Evolutionary conservation across 2,329 filamentous ascomycete genomes (phyloP).

Genomic region (Fusarium metavorans): DNA sequence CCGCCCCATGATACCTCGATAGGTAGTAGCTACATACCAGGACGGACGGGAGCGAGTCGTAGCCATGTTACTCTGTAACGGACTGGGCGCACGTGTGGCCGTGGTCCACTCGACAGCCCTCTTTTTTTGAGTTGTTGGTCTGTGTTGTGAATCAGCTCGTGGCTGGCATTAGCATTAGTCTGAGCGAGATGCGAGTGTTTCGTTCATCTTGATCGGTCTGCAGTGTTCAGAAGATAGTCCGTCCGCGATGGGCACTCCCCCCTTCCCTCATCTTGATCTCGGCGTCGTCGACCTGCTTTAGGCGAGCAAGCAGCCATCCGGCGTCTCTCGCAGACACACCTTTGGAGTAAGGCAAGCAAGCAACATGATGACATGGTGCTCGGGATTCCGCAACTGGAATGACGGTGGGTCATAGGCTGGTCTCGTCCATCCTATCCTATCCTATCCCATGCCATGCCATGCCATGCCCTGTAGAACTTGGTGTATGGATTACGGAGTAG

Average conservation of each 20-base stretch:
- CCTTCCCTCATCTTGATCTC: conserved; percentile 10
- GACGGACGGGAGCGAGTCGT: conserved; percentile 13
- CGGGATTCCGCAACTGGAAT: conserved; percentile 47
- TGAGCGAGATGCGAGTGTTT: conserved; percentile 10
- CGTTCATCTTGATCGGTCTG: conserved; percentile 21
- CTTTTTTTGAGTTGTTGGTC: conserved; percentile 22
- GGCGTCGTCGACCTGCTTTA: conserved; percentile 23
- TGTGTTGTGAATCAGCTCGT: conserved; percentile 17
- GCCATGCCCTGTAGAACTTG: conserved; percentile 8
- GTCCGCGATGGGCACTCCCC: not conserved
- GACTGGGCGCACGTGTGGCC: conserved; percentile 17
- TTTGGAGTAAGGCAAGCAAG: conserved; percentile 9
- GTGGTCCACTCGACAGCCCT: conserved; percentile 17
- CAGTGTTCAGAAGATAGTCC: conserved; percentile 16
- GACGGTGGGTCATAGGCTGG: conserved; percentile 38
- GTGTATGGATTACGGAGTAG: conserved; percentile 1
- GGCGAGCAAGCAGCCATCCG: conserved; percentile 19
- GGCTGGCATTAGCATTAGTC: not conserved
- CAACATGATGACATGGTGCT: conserved; percentile 38
- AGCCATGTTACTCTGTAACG: conserved; percentile 26
- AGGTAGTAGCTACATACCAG: conserved; percentile 4
- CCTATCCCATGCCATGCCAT: not conserved
- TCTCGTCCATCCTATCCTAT: conserved; percentile 32
- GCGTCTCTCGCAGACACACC: conserved; percentile 18
- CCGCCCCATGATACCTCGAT: conserved; percentile 5